Conservation (phyloP, 352 stramenopile species). For the Pythium sukuiense region DNA sequence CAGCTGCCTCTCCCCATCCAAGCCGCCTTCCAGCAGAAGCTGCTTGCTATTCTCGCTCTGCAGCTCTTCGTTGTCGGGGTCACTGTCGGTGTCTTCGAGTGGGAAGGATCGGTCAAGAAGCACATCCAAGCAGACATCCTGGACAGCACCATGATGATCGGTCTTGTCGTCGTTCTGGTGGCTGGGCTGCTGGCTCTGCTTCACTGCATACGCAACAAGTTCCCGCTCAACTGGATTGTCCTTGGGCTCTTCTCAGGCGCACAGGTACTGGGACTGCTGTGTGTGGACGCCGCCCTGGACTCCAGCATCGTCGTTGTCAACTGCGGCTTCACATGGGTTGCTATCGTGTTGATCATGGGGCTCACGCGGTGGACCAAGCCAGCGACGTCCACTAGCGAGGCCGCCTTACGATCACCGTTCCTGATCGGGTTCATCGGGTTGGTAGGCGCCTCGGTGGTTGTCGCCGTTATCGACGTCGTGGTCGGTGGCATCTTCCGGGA, state of each 20-base stretch:
- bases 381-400: not conserved
- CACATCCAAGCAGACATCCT: not conserved
- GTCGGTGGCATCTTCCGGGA: not conserved
- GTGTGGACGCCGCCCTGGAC: constrained; percentile 20
- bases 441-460: not conserved
- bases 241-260: constrained; percentile 26
- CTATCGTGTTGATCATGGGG: constrained; percentile 23
- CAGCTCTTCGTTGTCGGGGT: constrained; percentile 20
- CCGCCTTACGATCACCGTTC: not conserved
- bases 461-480: not conserved
- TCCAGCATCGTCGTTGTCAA: constrained; percentile 25
- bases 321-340: constrained; percentile 27
- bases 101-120: not conserved
- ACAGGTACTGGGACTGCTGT: constrained; percentile 17
- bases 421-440: not conserved
- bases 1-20: constrained; percentile 24
- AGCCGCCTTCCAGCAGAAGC: constrained; percentile 28
- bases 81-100: constrained; percentile 16
- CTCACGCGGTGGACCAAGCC: constrained; percentile 15
- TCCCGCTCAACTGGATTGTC: constrained; percentile 29
- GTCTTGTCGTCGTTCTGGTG: constrained; percentile 1
- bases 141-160: not conserved
- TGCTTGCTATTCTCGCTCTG: constrained; percentile 29
- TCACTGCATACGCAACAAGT: constrained; percentile 18
- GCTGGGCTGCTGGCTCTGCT: constrained; percentile 18